These are phyloP conservation scores for Circinella umbellata DNA, from an alignment of 371 early-diverging fungal genomes.

Conservation along the genomic window DNA sequence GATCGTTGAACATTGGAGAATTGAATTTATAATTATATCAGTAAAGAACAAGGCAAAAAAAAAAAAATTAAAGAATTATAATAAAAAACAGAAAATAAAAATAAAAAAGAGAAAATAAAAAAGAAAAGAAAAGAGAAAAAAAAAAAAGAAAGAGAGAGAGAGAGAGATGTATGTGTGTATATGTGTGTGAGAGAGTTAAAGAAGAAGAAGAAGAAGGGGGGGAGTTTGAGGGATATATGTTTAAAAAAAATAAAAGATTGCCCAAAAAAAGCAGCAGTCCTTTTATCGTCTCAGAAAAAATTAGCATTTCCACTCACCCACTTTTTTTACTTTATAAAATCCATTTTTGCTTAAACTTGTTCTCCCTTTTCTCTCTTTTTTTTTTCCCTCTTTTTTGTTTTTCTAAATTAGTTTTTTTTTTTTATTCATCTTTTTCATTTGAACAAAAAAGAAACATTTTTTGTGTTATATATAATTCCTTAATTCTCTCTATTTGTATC, in stretches of 20 bases:
- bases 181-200: not conserved
- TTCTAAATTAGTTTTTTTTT: too few species aligned
- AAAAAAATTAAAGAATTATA: too few species aligned
- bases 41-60: too few species aligned
- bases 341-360: too few species aligned
- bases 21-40: not conserved
- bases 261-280: too few species aligned
- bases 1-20: not conserved
- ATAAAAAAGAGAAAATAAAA: not conserved
- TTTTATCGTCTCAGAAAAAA: not conserved
- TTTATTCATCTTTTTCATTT: not conserved
- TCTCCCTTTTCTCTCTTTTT: slow-evolving; percentile 3
- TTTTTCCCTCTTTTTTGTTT: not conserved
- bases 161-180: not conserved
- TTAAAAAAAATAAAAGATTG: too few species aligned
- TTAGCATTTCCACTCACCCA: not conserved
- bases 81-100: too few species aligned
- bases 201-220: not conserved
- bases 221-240: too few species aligned
- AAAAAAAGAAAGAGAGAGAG: not conserved
- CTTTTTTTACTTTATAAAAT: too few species aligned
- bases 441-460: too few species aligned
- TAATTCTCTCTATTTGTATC: not conserved
- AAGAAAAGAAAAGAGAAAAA: not conserved
- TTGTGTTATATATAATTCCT: not conserved